Conservation (phyloP, 306 rosid species). For the Trifolium dubium region DNA sequence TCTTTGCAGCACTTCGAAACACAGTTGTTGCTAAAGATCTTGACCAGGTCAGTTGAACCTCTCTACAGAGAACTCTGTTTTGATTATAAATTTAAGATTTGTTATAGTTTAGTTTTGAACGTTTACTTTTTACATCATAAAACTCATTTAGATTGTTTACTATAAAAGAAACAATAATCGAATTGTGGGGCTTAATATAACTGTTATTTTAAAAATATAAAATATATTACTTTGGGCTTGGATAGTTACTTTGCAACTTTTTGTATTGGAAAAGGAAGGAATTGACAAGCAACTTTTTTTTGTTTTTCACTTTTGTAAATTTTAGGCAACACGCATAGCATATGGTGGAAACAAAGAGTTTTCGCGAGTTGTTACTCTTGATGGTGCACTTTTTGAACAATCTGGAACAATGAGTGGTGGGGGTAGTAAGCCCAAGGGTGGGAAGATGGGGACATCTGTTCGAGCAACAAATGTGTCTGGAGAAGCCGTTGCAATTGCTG, state of each 20-base stretch:
- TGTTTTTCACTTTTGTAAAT: constrained; percentile 21
- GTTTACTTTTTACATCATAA: constrained; percentile 1
- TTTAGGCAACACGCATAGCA: constrained; percentile 86
- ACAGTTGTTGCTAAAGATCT: constrained; percentile 88
- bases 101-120: constrained; percentile 2
- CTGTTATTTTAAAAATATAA: constrained; percentile 6
- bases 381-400: constrained; percentile 85
- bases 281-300: constrained; percentile 28
- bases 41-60: constrained; percentile 73
- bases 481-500: constrained; percentile 80
- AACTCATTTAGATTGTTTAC: constrained; percentile 5
- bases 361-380: constrained; percentile 91
- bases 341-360: constrained; percentile 70
- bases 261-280: constrained; percentile 15
- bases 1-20: constrained; percentile 74
- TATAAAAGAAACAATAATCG: not conserved
- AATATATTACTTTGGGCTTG: constrained; percentile 3
- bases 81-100: constrained; percentile 21
- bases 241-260: constrained; percentile 5
- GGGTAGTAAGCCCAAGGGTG: constrained; percentile 90
- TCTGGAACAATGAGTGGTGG: constrained; percentile 99
- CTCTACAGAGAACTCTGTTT: not conserved
- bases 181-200: not conserved
- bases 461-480: constrained; percentile 78
- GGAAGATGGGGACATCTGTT: constrained; percentile 93